Evolutionary conservation across 2,329 filamentous ascomycete species (phyloP).

Genomic region (Paecilomyces variotii): DNA sequence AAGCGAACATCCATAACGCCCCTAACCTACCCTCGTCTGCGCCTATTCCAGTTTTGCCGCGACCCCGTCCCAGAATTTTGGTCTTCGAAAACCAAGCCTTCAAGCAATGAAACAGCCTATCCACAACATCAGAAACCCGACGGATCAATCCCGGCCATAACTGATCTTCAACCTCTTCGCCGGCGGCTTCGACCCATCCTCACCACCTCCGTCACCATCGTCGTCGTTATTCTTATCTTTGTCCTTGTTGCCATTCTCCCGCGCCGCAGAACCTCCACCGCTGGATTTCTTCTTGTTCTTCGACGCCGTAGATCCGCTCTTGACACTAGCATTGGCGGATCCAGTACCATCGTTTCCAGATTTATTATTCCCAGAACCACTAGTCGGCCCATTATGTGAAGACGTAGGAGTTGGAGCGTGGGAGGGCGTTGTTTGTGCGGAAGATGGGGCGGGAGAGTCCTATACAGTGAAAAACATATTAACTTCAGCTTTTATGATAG

Average conservation of each 20-base stretch:
- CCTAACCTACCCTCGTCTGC: background rate
- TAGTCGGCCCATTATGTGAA: constrained; percentile 19
- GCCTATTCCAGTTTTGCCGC: background rate
- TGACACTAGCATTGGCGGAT: constrained; percentile 22
- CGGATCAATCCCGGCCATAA: constrained; percentile 32
- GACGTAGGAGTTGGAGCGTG: constrained; percentile 40
- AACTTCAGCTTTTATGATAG: background rate
- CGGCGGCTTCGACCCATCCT: constrained; percentile 26
- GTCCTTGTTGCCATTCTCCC: constrained; percentile 17
- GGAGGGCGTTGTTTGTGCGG: constrained; percentile 39
- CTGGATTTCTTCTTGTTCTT: constrained; percentile 36
- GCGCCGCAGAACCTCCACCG: constrained; percentile 9
- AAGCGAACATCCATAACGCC: background rate
- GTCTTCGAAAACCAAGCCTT: background rate
- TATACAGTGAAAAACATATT: constrained; percentile 10
- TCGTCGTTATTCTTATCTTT: constrained; percentile 23
- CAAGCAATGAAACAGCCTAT: background rate
- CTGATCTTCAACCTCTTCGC: constrained; percentile 39
- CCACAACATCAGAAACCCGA: constrained; percentile 1
- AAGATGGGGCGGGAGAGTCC: constrained; percentile 37
- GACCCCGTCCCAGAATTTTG: background rate
- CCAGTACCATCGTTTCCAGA: constrained; percentile 17
- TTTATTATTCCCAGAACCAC: constrained; percentile 11
- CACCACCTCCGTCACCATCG: constrained; percentile 22
- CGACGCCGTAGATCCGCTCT: constrained; percentile 21